phyloP scores from a whole-genome alignment of 345 rosid species.

The Geranium brycei region DNA sequence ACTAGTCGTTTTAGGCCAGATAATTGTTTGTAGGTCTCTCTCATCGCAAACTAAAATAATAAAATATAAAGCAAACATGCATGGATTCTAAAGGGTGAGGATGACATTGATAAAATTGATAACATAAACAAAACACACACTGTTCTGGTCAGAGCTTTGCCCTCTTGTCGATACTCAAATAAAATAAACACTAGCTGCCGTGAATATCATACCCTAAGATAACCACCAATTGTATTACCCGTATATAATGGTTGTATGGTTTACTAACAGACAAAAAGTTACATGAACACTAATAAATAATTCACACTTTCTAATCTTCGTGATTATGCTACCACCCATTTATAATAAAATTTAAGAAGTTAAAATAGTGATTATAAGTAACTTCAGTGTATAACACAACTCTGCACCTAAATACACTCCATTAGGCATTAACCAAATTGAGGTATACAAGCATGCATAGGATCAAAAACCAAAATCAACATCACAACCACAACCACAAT shows the following conservation, averaged over 20 bases:
- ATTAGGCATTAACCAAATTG: too few relatives aligned
- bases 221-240: constrained; percentile 1
- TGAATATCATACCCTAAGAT: constrained; percentile 2
- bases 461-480: not conserved
- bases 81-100: constrained; percentile 3
- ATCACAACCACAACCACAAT: not conserved
- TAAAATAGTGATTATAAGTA: too few relatives aligned
- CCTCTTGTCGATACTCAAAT: constrained; percentile 6
- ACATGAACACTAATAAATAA: too few relatives aligned
- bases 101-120: constrained; percentile 15
- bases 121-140: not conserved
- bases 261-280: too few relatives aligned
- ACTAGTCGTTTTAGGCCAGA: constrained; percentile 1
- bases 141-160: constrained; percentile 31
- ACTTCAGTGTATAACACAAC: too few relatives aligned
- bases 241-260: too few relatives aligned
- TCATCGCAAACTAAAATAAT: not conserved
- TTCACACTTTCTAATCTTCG: not conserved
- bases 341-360: not conserved
- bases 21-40: constrained; percentile 4
- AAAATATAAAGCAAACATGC: constrained; percentile 4
- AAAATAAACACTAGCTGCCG: constrained; percentile 4
- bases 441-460: not conserved
- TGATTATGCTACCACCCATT: not conserved
- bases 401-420: too few relatives aligned